phyloP scores from a whole-genome alignment of 2,329 filamentous ascomycete genomes.

The Ophiostoma perfectum region DNA sequence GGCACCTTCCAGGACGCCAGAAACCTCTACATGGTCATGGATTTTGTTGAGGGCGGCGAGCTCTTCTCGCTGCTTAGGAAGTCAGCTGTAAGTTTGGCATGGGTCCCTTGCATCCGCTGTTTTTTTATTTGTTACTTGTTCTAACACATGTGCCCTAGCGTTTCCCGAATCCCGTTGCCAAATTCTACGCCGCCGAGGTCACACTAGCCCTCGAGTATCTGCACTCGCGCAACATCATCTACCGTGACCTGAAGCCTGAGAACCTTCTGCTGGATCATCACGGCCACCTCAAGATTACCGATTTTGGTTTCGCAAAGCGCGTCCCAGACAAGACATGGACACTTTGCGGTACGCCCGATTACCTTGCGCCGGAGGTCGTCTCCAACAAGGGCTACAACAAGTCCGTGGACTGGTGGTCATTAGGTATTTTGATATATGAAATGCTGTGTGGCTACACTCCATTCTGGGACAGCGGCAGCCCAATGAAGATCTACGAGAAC shows the following conservation, averaged over 20 bases:
- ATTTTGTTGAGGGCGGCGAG: conserved; percentile 98
- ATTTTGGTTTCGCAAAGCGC: conserved; percentile 97
- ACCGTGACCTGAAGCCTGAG: conserved; percentile 93
- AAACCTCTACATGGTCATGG: conserved; percentile 99
- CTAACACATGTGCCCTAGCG: conserved; percentile 52
- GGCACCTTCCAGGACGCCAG: conserved; percentile 93
- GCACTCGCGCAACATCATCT: conserved; percentile 92
- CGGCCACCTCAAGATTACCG: conserved; percentile 92
- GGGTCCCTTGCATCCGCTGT: too few relatives aligned
- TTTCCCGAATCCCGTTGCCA: conserved; percentile 96
- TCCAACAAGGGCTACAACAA: conserved; percentile 99
- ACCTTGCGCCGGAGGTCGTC: conserved; percentile 96
- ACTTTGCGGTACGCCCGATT: conserved; percentile 93
- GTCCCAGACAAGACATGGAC: conserved; percentile 99
- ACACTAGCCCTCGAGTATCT: conserved; percentile 93
- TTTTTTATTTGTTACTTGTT: neutral
- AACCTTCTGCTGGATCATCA: conserved; percentile 88
- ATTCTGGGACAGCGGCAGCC: conserved; percentile 96
- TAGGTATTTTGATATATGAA: conserved; percentile 97
- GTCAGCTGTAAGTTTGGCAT: conserved; percentile 61
- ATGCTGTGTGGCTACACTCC: conserved; percentile 99
- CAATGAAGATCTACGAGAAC: conserved; percentile 99
- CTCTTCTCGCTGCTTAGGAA: conserved; percentile 92
- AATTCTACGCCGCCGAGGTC: conserved; percentile 98
- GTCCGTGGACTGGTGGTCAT: conserved; percentile 98